These are phyloP conservation scores for Spergularia bocconei DNA, from an alignment of 148 eudicot species.

Conservation along the genomic window DNA sequence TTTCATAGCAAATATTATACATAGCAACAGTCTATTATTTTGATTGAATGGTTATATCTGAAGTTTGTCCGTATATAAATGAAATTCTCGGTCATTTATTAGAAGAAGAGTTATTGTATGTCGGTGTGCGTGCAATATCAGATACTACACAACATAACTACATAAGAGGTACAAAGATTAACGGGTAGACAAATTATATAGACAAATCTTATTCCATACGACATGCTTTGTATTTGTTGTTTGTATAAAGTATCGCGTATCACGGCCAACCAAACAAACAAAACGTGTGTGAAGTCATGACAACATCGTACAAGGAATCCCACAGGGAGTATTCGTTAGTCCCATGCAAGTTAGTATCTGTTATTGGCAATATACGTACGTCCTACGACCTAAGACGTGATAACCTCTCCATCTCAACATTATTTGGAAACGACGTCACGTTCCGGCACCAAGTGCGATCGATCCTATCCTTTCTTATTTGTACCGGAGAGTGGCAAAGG, in stretches of 20 bases:
- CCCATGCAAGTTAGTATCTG: background rate
- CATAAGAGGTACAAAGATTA: background rate
- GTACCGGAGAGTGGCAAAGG: no score
- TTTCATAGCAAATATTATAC: no score
- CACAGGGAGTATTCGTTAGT: background rate
- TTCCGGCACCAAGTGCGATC: no score
- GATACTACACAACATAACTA: background rate
- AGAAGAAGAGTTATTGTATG: background rate
- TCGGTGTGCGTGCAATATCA: background rate
- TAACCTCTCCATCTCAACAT: no score
- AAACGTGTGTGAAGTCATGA: background rate
- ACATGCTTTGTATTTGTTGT: conserved; percentile 4
- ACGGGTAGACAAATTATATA: no score
- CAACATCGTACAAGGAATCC: conserved; percentile 16
- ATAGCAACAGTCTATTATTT: no score
- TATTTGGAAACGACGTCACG: no score
- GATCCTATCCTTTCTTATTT: no score
- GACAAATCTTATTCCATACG: background rate
- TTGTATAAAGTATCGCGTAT: background rate
- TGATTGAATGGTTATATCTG: no score
- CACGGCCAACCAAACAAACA: background rate
- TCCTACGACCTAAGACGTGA: background rate
- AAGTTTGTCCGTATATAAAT: no score
- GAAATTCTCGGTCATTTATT: no score
- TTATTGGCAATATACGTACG: background rate